phyloP scores from a whole-genome alignment of 306 rosid species.

The Vigna nakashimae region DNA sequence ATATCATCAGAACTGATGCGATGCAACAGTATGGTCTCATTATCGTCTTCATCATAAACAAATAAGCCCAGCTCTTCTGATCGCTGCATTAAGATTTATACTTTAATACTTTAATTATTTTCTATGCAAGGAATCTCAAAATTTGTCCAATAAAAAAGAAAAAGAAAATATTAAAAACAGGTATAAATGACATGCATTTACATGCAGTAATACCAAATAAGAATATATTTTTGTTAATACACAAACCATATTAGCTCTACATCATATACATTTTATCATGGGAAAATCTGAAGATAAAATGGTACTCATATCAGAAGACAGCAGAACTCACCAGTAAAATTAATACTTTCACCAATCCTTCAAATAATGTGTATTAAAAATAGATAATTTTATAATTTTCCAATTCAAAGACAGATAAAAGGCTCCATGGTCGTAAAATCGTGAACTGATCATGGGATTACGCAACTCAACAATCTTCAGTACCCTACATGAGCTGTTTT shows the following conservation, averaged over 20 bases:
- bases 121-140: conserved; percentile 23
- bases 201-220: conserved; percentile 13
- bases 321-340: neutral
- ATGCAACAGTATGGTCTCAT: conserved; percentile 82
- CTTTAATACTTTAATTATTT: conserved; percentile 12
- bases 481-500: neutral
- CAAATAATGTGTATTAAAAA: conserved; percentile 16
- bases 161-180: conserved; percentile 3
- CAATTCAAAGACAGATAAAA: conserved; percentile 17
- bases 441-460: neutral
- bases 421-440: neutral
- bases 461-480: neutral
- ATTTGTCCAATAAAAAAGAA: conserved; percentile 12
- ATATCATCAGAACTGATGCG: conserved; percentile 83
- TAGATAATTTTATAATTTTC: neutral
- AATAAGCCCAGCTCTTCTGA: conserved; percentile 86
- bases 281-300: conserved; percentile 7
- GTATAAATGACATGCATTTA: conserved; percentile 21
- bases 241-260: conserved; percentile 3
- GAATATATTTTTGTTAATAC: conserved; percentile 7
- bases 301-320: conserved; percentile 18
- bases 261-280: neutral
- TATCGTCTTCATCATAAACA: conserved; percentile 93
- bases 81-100: conserved; percentile 62
- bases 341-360: conserved; percentile 1